Evolutionary conservation across 805 yeast species (phyloP).

Genomic region (Nakazawaea wickerhamii): DNA sequence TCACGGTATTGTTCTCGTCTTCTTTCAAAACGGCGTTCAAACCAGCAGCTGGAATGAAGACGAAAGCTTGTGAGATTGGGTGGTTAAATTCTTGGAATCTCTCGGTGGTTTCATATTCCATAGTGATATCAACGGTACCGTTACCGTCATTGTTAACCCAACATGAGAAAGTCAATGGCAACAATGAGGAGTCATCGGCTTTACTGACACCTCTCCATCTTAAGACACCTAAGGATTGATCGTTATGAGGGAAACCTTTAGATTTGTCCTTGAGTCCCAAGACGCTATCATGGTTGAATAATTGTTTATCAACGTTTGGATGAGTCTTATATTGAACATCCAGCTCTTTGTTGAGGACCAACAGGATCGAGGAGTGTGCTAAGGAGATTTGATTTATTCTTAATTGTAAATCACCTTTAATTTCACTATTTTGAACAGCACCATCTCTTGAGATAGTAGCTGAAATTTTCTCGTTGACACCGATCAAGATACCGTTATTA

Average conservation of each 20-base stretch:
- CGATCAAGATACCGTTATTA: constrained; percentile 76
- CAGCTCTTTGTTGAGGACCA: constrained; percentile 44
- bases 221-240: constrained; percentile 83
- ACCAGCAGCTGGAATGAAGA: constrained; percentile 64
- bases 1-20: constrained; percentile 49
- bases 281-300: constrained; percentile 50
- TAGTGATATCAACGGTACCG: constrained; percentile 64
- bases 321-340: constrained; percentile 81
- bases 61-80: constrained; percentile 45
- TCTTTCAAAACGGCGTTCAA: constrained; percentile 46
- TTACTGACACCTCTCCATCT: constrained; percentile 83
- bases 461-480: constrained; percentile 69
- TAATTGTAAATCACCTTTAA: constrained; percentile 87
- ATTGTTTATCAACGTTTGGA: constrained; percentile 85
- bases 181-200: constrained; percentile 47
- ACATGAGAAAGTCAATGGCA: constrained; percentile 72
- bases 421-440: constrained; percentile 58
- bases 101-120: constrained; percentile 77
- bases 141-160: constrained; percentile 74
- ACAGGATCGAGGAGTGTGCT: constrained; percentile 58
- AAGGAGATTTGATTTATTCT: constrained; percentile 74
- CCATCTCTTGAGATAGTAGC: constrained; percentile 87
- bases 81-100: constrained; percentile 32
- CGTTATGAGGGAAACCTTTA: constrained; percentile 87
- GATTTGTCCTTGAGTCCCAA: constrained; percentile 73